Base-by-base conservation (phyloP, 495 filamentous ascomycete genomes). In the Penicillium longicatenatum region DNA sequence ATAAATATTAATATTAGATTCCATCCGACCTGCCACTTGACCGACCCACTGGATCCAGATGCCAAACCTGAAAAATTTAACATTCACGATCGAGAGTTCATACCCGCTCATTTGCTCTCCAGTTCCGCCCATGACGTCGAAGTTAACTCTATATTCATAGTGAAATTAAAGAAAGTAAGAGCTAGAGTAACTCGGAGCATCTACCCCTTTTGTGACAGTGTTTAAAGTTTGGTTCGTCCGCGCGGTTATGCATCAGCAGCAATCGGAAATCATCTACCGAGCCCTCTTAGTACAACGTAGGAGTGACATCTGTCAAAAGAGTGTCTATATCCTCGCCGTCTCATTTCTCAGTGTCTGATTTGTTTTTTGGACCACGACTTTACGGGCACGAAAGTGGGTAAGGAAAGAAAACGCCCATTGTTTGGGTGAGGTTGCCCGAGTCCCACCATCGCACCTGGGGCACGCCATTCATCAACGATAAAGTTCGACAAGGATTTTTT, bases 131-230 rank as follows among this genome's bases (percentile, higher is more conserved):
- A 51, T 51, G 48, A 51, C 48, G 48, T 51, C 48, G 48, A 45
- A 41, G 6, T 29, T 20, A 22, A 47, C 4, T 29, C 46, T 16
- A 24, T 21, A n/a, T n/a, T n/a, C n/a, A n/a, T n/a, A n/a, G 19
- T 42, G n/a, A 21, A 9, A 22, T 37, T 26, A 37, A 17, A 17
- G n/a, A 4, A 39, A 31, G 47, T 50, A 12, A 17, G 47, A 31
- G 10, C 29, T 26, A 26, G 26, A 26, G 26, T 26, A 26, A 26
- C 4, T 55, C 58, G 46, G 47, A n/a, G 8, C 17, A 29, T 39
- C 54, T 63, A 54, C 57, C 61, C 55, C 39, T 57, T 63, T 58
- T 58, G n/a, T n/a, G 56, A 63, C 57, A 60, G 60, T 60, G 52
- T 53, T 58, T 66, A 59, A 39, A 55, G 54, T 63, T 60, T 17